Evolutionary conservation across 805 yeast species (phyloP).

Genomic region (Cyberlindnera maritima): DNA sequence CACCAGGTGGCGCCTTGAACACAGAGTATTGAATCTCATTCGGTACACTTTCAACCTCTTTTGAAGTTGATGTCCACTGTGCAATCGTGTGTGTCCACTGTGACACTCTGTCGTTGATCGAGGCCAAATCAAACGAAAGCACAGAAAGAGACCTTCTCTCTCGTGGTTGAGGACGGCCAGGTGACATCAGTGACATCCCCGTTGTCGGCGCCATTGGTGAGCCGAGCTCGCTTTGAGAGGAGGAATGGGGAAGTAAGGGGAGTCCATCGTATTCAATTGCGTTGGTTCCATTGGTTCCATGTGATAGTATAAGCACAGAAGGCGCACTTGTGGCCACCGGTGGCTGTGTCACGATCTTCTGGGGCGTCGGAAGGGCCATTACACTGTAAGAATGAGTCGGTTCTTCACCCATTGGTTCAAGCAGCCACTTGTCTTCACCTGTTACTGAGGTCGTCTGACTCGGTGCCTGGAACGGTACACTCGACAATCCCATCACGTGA

Average conservation of each 20-base stretch:
- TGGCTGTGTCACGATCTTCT: conserved; percentile 9
- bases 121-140: conserved; percentile 24
- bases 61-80: conserved; percentile 26
- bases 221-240: background rate
- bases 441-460: background rate
- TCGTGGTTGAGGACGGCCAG: background rate
- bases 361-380: background rate
- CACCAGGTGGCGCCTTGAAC: conserved; percentile 40
- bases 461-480: background rate
- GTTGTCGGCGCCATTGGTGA: background rate
- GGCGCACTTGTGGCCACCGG: conserved; percentile 18
- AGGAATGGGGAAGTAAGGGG: background rate
- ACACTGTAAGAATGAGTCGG: background rate
- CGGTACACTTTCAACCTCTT: conserved; percentile 20
- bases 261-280: background rate
- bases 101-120: conserved; percentile 22
- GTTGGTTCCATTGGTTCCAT: no score
- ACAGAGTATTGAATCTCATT: conserved; percentile 56
- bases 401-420: background rate
- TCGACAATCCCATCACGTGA: background rate
- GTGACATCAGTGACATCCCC: background rate
- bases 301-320: background rate
- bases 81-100: conserved; percentile 30
- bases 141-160: conserved; percentile 21
- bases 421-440: background rate